These are phyloP conservation scores for Bathelium albidoporum DNA, from an alignment of 495 filamentous ascomycete genomes.

Conservation along the genomic window DNA sequence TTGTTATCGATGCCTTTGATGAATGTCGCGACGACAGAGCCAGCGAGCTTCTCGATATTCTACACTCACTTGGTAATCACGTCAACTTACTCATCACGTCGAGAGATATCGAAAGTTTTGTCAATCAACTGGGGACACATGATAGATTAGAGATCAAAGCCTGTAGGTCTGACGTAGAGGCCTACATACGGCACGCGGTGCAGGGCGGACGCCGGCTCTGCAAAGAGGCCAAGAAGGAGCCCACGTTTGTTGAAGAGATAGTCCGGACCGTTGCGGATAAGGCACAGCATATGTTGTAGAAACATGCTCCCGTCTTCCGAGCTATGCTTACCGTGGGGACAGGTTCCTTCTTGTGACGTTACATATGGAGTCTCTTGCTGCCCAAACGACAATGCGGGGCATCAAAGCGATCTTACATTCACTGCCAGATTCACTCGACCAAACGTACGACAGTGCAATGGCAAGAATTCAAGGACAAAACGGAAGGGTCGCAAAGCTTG, in stretches of 20 bases:
- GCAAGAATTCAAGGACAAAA: constrained; percentile 6
- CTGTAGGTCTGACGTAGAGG: not conserved
- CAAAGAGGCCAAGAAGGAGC: not conserved
- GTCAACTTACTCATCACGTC: not conserved
- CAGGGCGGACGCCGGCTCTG: not conserved
- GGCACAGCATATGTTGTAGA: not conserved
- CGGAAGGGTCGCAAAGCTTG: not conserved
- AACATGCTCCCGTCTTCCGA: not conserved
- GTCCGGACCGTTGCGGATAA: not conserved
- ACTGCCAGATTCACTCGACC: constrained; percentile 4
- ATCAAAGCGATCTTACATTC: too few species aligned
- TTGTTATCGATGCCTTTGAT: not conserved
- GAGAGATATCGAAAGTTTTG: not conserved
- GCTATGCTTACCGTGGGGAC: not conserved
- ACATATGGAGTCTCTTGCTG: too few species aligned
- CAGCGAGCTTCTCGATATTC: not conserved
- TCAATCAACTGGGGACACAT: not conserved
- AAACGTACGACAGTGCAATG: constrained; percentile 8
- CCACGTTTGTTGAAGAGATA: not conserved
- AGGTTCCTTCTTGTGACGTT: too few species aligned
- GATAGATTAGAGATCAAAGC: not conserved
- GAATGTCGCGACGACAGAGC: not conserved
- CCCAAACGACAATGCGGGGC: too few species aligned
- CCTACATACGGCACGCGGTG: not conserved
- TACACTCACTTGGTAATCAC: not conserved